phyloP scores from a whole-genome alignment of 73 alveolate genomes.

The Paramecium octaurelia region DNA sequence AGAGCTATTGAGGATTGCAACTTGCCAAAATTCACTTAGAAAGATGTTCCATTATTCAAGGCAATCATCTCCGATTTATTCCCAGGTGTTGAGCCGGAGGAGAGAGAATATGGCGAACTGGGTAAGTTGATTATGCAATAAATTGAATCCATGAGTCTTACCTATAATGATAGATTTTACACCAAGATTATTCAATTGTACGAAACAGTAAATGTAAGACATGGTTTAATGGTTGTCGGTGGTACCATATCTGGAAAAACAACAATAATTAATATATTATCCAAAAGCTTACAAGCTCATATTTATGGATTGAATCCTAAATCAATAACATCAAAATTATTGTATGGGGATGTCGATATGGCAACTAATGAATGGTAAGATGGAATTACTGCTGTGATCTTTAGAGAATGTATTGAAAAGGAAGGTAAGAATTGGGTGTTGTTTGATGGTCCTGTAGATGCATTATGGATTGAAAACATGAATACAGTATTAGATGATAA shows the following conservation, averaged over 20 bases:
- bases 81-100: conserved; percentile 89
- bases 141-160: conserved; percentile 67
- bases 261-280: conserved; percentile 73
- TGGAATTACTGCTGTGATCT: conserved; percentile 95
- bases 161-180: conserved; percentile 76
- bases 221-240: conserved; percentile 99
- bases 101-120: conserved; percentile 78
- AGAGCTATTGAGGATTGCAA: conserved; percentile 97
- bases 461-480: conserved; percentile 98
- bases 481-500: conserved; percentile 98
- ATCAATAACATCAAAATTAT: conserved; percentile 90
- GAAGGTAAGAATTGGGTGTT: conserved; percentile 89
- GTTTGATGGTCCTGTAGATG: conserved; percentile 99
- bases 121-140: conserved; percentile 71
- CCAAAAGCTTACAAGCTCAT: conserved; percentile 58
- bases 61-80: conserved; percentile 94
- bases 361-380: conserved; percentile 98
- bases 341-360: conserved; percentile 96
- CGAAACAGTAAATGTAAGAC: conserved; percentile 96
- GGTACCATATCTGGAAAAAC: conserved; percentile 95
- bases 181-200: conserved; percentile 88
- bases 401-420: conserved; percentile 91
- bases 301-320: conserved; percentile 91
- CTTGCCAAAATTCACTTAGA: conserved; percentile 92
- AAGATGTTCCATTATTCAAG: conserved; percentile 94